phyloP scores from a whole-genome alignment of 78 protist species.

The Dictyostelium firmibasis region DNA sequence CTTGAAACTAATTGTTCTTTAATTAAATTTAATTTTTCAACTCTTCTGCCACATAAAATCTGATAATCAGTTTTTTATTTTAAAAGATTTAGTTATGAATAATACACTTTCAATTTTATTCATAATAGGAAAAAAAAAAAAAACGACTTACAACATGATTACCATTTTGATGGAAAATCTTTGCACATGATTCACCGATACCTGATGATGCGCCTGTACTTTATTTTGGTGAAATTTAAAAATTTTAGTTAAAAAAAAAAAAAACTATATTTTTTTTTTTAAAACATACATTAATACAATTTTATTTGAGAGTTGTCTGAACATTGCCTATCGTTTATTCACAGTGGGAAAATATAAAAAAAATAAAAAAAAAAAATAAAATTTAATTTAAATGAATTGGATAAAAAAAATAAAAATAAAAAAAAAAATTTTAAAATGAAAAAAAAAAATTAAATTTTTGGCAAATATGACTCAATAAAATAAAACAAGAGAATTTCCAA shows the following conservation, averaged over 20 bases:
- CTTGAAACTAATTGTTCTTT: background rate
- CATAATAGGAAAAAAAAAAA: no score
- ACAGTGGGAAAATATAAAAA: background rate
- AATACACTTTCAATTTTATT: no score
- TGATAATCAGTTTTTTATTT: background rate
- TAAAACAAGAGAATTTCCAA: no score
- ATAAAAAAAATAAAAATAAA: background rate
- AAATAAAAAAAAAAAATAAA: background rate
- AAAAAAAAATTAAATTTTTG: no score
- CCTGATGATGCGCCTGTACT: constrained; percentile 88
- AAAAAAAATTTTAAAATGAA: background rate
- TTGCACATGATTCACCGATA: constrained; percentile 83
- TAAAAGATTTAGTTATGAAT: background rate
- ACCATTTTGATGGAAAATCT: constrained; percentile 68
- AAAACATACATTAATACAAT: constrained; percentile 48
- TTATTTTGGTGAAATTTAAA: no score
- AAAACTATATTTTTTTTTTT: background rate
- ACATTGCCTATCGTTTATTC: constrained; percentile 39
- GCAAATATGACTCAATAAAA: no score
- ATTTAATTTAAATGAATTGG: background rate
- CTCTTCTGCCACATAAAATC: constrained; percentile 79
- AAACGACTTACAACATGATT: constrained; percentile 45
- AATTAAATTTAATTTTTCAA: constrained; percentile 62
- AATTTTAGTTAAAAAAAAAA: background rate
- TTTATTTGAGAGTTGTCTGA: constrained; percentile 61